Conservation (phyloP, 2,329 filamentous ascomycete genomes). For the Aureobasidium subglaciale region DNA sequence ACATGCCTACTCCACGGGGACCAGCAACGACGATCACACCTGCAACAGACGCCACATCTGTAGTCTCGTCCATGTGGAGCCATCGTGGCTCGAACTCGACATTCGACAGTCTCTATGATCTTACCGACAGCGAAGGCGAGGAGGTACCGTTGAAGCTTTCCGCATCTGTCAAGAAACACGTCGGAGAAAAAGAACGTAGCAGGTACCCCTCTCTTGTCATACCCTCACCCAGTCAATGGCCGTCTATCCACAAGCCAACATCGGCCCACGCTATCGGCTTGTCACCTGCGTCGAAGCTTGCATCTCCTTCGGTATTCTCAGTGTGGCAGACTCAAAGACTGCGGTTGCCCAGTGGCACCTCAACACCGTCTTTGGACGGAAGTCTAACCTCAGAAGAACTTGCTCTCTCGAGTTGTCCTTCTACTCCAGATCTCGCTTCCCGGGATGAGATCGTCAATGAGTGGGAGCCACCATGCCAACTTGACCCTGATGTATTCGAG, state of each 20-base stretch:
- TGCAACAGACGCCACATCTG: slow-evolving; percentile 42
- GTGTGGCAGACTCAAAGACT: slow-evolving; percentile 55
- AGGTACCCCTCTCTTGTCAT: slow-evolving; percentile 54
- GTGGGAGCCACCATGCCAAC: slow-evolving; percentile 54
- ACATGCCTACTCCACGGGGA: slow-evolving; percentile 63
- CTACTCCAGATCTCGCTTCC: slow-evolving; percentile 64
- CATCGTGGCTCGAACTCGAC: slow-evolving; percentile 61
- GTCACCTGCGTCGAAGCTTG: slow-evolving; percentile 41
- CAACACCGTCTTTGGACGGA: slow-evolving; percentile 82
- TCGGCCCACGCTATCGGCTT: slow-evolving; percentile 35
- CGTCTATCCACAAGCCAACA: slow-evolving; percentile 47
- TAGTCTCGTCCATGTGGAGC: slow-evolving; percentile 45
- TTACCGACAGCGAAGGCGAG: slow-evolving; percentile 64
- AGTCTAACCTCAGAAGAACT: slow-evolving; percentile 84
- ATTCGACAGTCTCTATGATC: slow-evolving; percentile 82
- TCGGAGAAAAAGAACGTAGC: slow-evolving; percentile 27
- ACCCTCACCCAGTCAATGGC: slow-evolving; percentile 51
- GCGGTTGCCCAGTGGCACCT: slow-evolving; percentile 65
- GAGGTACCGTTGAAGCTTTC: slow-evolving; percentile 46
- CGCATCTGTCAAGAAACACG: slow-evolving; percentile 42
- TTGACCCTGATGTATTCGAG: slow-evolving; percentile 73
- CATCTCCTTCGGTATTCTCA: slow-evolving; percentile 48
- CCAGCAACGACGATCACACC: slow-evolving; percentile 37
- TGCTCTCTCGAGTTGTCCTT: slow-evolving; percentile 72
- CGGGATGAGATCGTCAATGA: slow-evolving; percentile 49